Evolutionary conservation across 1,139 yeast species (phyloP).

Genomic region (Pichia sp.): DNA sequence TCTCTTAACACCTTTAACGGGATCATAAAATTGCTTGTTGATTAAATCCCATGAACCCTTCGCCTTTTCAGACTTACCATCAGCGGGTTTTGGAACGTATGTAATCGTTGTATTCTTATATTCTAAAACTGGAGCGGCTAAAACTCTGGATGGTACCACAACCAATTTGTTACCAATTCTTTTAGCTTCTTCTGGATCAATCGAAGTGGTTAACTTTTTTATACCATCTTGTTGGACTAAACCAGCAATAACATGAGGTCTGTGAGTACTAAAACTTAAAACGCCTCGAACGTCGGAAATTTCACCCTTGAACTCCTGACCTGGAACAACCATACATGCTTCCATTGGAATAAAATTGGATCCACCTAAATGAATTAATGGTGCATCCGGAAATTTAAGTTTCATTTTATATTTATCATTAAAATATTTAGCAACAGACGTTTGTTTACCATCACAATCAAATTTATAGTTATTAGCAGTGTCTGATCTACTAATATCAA

Average conservation of each 20-base stretch:
- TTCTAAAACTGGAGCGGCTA: conserved; percentile 18
- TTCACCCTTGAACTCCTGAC: conserved; percentile 24
- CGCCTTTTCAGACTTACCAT: conserved; percentile 21
- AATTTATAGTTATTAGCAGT: conserved; percentile 19
- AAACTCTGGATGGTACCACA: conserved; percentile 24
- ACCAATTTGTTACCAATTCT: conserved; percentile 21
- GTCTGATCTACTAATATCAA: conserved; percentile 17
- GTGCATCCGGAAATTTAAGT: conserved; percentile 19
- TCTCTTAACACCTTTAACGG: conserved; percentile 16
- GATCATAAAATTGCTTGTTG: conserved; percentile 17
- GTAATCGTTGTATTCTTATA: conserved; percentile 16
- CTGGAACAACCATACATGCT: conserved; percentile 21
- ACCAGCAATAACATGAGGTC: conserved; percentile 24
- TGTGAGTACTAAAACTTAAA: conserved; percentile 21
- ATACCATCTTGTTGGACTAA: conserved; percentile 22
- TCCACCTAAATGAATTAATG: conserved; percentile 22
- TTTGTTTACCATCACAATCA: conserved; percentile 18
- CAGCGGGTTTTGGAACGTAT: conserved; percentile 16
- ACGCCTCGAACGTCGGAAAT: conserved; percentile 21
- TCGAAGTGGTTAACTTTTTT: conserved; percentile 11
- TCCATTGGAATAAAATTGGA: conserved; percentile 23
- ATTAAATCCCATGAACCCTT: conserved; percentile 24
- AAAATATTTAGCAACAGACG: conserved; percentile 20
- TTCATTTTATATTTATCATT: conserved; percentile 15
- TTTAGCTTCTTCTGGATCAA: conserved; percentile 11